Percentiles rank a stretch among this genome's conserved stretches.
These are phyloP conservation scores for Eucalyptus cloeziana DNA, from an alignment of 345 rosid species.

Conservation along the genomic window DNA sequence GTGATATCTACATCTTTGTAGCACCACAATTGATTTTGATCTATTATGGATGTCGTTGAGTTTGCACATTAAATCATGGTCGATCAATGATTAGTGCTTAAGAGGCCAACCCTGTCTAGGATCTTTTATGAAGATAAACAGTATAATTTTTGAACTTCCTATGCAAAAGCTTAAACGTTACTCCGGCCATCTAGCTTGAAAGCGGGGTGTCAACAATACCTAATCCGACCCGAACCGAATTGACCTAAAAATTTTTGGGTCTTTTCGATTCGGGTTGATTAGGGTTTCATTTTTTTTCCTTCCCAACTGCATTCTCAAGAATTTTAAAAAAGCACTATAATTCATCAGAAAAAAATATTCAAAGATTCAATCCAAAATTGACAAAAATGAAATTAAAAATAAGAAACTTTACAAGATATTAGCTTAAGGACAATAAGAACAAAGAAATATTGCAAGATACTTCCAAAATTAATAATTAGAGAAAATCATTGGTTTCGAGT, in stretches of 20 bases:
- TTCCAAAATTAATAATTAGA: background rate
- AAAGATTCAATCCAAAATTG: background rate
- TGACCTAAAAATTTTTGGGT: rapidly evolving
- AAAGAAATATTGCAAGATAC: background rate
- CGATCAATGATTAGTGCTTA: too few relatives aligned
- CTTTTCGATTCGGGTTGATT: rapidly evolving
- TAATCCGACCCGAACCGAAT: rapidly evolving
- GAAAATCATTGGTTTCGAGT: background rate
- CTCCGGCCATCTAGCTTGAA: too few relatives aligned
- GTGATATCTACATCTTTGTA: too few relatives aligned
- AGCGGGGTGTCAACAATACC: too few relatives aligned
- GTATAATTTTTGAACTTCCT: too few relatives aligned
- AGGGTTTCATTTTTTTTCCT: background rate
- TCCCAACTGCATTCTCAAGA: too few relatives aligned
- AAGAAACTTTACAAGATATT: background rate
- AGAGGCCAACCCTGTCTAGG: too few relatives aligned
- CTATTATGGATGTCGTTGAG: too few relatives aligned
- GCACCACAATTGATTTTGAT: too few relatives aligned
- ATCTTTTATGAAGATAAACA: too few relatives aligned
- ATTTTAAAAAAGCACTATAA: background rate
- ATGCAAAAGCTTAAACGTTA: too few relatives aligned
- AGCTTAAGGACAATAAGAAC: background rate
- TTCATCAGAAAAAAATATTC: background rate
- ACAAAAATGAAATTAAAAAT: background rate
- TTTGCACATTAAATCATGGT: too few relatives aligned